Evolutionary conservation across 2,329 filamentous ascomycete species (phyloP).

Genomic region (Onygena corvina): DNA sequence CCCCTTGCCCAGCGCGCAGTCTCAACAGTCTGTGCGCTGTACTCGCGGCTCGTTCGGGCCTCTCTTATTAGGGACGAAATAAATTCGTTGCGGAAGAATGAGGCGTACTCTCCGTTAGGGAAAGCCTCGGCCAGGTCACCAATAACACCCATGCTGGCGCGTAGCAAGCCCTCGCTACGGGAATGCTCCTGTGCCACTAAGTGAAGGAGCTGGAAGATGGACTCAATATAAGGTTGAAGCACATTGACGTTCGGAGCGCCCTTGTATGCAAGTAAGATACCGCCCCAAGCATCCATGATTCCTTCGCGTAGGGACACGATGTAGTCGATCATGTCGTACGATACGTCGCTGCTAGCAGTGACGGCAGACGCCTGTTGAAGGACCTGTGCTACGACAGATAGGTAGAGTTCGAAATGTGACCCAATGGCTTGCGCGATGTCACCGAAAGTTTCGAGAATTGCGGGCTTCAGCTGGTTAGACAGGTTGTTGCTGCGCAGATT

Average conservation of each 20-base stretch:
- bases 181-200: conserved; percentile 70
- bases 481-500: conserved; percentile 80
- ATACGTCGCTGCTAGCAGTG: conserved; percentile 63
- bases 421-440: conserved; percentile 93
- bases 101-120: conserved; percentile 73
- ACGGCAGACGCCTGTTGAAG: conserved; percentile 85
- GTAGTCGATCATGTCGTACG: conserved; percentile 94
- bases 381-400: conserved; percentile 83
- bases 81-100: conserved; percentile 85
- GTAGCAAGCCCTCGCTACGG: conserved; percentile 80
- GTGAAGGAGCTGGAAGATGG: conserved; percentile 78
- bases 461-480: conserved; percentile 93
- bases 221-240: conserved; percentile 65
- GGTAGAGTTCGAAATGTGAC: conserved; percentile 82
- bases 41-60: conserved; percentile 79
- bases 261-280: conserved; percentile 92
- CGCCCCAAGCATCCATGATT: conserved; percentile 98
- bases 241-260: conserved; percentile 47
- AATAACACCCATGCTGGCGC: conserved; percentile 93
- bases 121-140: conserved; percentile 92
- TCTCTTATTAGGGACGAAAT: conserved; percentile 82
- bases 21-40: conserved; percentile 70
- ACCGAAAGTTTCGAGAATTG: conserved; percentile 94
- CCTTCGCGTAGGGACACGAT: conserved; percentile 88
- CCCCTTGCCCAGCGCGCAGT: conserved; percentile 96